A percentile compares a stretch with the other conserved stretches of the same genome.
These are phyloP conservation scores for Elymus sibiricus DNA, from an alignment of 176 grass and related monocot genomes.

Conservation along the genomic window DNA sequence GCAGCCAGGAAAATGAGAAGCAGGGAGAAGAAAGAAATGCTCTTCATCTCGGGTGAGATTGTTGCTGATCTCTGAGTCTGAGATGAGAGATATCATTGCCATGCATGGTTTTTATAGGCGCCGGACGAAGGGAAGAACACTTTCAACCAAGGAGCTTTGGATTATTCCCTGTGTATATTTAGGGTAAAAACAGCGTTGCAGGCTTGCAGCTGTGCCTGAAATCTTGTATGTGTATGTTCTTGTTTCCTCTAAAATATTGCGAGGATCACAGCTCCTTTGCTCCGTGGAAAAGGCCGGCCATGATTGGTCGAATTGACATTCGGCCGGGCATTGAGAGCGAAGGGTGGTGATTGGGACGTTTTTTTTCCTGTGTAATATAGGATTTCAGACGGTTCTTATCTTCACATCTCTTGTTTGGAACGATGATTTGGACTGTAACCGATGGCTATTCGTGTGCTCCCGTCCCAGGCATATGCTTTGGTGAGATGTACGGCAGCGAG, in stretches of 20 bases:
- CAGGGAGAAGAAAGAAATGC: background rate
- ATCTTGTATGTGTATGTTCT: background rate
- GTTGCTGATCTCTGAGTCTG: background rate
- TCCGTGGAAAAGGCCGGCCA: background rate
- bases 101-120: constrained; percentile 13
- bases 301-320: background rate
- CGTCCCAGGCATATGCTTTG: background rate
- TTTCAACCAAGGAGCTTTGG: background rate
- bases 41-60: constrained; percentile 11
- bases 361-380: background rate
- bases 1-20: constrained; percentile 14
- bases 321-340: background rate
- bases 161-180: background rate
- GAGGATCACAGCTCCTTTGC: background rate
- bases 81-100: background rate
- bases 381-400: background rate
- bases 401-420: background rate
- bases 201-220: background rate
- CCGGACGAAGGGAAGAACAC: background rate
- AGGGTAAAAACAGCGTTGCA: background rate
- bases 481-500: background rate
- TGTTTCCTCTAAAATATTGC: background rate
- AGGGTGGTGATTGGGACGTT: background rate
- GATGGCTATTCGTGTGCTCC: background rate
- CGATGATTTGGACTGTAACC: constrained; percentile 10